Percentiles rank a stretch among this genome's conserved stretches.
phyloP scores from a whole-genome alignment of 2,329 filamentous ascomycete genomes.

The Hypomyces perniciosus region DNA sequence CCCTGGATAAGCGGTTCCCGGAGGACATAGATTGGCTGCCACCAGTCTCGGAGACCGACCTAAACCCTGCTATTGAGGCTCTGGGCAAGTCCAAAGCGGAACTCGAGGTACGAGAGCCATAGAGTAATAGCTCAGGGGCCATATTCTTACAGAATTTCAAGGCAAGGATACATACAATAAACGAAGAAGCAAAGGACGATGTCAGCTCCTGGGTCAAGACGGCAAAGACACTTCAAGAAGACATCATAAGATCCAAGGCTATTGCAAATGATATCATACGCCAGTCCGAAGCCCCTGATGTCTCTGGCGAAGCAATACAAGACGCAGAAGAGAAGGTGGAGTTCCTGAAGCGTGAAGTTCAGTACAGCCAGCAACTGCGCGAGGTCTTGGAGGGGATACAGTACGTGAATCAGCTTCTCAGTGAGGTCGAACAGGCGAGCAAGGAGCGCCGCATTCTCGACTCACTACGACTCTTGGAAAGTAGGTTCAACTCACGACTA shows the following conservation, averaged over 20 bases:
- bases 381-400: conserved; percentile 46
- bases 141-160: conserved; percentile 14
- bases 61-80: conserved; percentile 35
- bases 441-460: conserved; percentile 51
- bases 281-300: conserved; percentile 60
- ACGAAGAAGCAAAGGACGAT: conserved; percentile 69
- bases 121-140: background rate
- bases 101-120: conserved; percentile 32
- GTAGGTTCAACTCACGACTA: conserved; percentile 29
- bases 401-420: conserved; percentile 54
- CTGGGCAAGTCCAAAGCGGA: conserved; percentile 29
- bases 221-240: conserved; percentile 76
- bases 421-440: conserved; percentile 53
- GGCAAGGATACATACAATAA: conserved; percentile 67
- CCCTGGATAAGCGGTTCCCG: conserved; percentile 36
- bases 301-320: conserved; percentile 46
- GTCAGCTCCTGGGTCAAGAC: conserved; percentile 82
- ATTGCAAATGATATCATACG: conserved; percentile 77
- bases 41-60: conserved; percentile 31
- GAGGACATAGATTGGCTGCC: conserved; percentile 32
- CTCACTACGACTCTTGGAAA: conserved; percentile 50
- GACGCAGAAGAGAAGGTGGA: conserved; percentile 49
- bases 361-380: conserved; percentile 53
- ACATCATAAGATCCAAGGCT: conserved; percentile 73
- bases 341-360: conserved; percentile 53